These are phyloP conservation scores for Tephrocybe sp. DNA, from an alignment of 768 basidiomycete genomes.

Conservation along the genomic window DNA sequence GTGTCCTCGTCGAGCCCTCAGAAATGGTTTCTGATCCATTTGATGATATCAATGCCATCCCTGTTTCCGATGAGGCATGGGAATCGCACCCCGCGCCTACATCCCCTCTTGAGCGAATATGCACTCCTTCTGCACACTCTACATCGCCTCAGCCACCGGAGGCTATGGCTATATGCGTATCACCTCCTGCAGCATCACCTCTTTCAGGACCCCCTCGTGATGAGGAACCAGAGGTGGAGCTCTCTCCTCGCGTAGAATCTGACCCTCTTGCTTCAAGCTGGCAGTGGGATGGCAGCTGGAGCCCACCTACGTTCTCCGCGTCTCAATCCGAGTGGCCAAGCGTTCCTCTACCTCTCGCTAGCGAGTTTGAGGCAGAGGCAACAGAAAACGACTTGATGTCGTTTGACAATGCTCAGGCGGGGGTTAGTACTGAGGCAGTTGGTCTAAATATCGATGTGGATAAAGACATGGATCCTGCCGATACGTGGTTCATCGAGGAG, in stretches of 20 bases:
- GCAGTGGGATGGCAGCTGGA: slow-evolving; percentile 17
- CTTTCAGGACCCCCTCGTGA: neutral
- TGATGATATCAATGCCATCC: slow-evolving; percentile 11
- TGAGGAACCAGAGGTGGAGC: neutral
- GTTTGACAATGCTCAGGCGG: slow-evolving; percentile 1
- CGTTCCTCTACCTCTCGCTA: neutral
- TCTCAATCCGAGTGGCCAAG: too few species aligned
- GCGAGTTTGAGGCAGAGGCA: neutral
- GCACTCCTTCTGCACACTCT: neutral
- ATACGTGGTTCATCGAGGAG: slow-evolving; percentile 21
- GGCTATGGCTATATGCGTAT: neutral
- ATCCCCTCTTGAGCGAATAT: neutral
- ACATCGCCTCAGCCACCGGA: neutral
- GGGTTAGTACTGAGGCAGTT: neutral
- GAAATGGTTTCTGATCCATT: slow-evolving; percentile 11
- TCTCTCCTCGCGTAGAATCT: neutral
- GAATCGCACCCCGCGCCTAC: neutral
- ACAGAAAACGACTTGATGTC: slow-evolving; percentile 8
- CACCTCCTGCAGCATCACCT: neutral
- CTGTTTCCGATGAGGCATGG: neutral
- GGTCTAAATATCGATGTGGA: slow-evolving; percentile 4
- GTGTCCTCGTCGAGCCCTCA: neutral
- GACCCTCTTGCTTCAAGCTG: slow-evolving; percentile 6
- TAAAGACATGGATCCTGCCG: slow-evolving; percentile 13
- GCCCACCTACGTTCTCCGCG: neutral